Evolutionary conservation across 2,329 filamentous ascomycete genomes (phyloP), one percentile per base, ranked within the genome.

Genomic region (Aspergillus chevalieri): DNA sequence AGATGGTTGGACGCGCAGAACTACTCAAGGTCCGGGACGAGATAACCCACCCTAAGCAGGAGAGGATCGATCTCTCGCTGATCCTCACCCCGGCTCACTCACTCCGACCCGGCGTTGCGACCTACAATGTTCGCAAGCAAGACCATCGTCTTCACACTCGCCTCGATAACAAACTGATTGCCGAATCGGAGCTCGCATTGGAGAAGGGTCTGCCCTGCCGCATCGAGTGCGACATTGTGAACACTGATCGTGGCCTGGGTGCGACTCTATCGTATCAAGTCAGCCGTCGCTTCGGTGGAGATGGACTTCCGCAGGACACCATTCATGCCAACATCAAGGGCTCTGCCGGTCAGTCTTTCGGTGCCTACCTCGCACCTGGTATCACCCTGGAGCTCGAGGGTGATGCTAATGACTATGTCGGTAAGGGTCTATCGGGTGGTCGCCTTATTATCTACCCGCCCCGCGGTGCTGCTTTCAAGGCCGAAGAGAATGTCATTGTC

Each of bases 71-170:
- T 62, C 75, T 96, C 52, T 95, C 89, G 39, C 82, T 96, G 49
- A 93, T 97, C 62, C 77, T 97, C 46, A 96, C 91, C 0, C 92
- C 92, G 3, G 92, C 92, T n/a, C 91, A 97, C 74, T 93, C 91
- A 59, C 86, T 96, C 47, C 87, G 92, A 53, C 91, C 91, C 47
- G 91, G 90, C 54, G 92, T 96, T 50, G 91, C 92, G 36, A 96
- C 91, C 9, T 96, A 95, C 81, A 96, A 96, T 63, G 91, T 96
- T 51, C 87, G 92, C 72, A 96, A 95, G 79, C 92, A 97, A 73
- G 92, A 97, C 61, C 92, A 97, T 73, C 85, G 87, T 65, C 85
- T 97, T 17, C 91, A 96, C 69, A 84, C 91, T 54, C 88, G 92
- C 63, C 79, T 97, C 9, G 92, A 97, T 70, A 97, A 97, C 77